Evolutionary conservation across 106 monocot species (phyloP), one percentile per base, ranked within the genome.

Genomic region (Dioscorea dumetorum): DNA sequence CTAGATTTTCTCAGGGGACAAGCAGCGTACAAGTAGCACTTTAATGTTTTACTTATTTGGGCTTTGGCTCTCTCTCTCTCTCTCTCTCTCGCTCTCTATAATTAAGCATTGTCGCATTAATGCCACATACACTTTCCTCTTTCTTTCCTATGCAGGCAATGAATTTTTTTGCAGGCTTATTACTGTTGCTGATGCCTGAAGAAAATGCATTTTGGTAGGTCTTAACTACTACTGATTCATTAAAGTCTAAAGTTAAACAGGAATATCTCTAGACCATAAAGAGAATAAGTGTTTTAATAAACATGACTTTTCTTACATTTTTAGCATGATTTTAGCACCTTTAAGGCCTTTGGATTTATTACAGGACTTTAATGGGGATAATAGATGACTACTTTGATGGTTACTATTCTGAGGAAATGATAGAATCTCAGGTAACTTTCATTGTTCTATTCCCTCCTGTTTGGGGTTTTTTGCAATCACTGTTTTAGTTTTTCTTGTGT

Each of bases 131-230:
- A 41, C 10, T 41, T n/a, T n/a, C 41, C 41, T 41, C 41, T 18
- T 62, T 65, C 12, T 71, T 32, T 77, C 48, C 24, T 20, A 49
- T 75, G 71, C 82, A 95, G 95, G 95, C 95, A 57, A 95, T 95
- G 95, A 95, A 95, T 70, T 95, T 95, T 67, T 95, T 95, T 76
- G 95, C 86, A 61, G 95, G 95, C 17, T 76, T 95, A 66, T 78
- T 95, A 57, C 57, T 95, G 18, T 76, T 91, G 73, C 70, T 95
- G 77, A 95, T 95, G 95, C 78, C 95, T 12, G 95, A 95, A 77
- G 95, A 95, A 84, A 91, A 95, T 89, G 95, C 95, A 68, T 95
- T 95, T 74, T 95, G 95, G 95, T 91, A 82, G 24, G 83, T 78
- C 61, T 70, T 15, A 12, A 59, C 34, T 57, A 13, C 5, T 54